Evolutionary conservation across 139 green algal genomes (phyloP).

Genomic region (Chlamydomonas sphaeroides): DNA sequence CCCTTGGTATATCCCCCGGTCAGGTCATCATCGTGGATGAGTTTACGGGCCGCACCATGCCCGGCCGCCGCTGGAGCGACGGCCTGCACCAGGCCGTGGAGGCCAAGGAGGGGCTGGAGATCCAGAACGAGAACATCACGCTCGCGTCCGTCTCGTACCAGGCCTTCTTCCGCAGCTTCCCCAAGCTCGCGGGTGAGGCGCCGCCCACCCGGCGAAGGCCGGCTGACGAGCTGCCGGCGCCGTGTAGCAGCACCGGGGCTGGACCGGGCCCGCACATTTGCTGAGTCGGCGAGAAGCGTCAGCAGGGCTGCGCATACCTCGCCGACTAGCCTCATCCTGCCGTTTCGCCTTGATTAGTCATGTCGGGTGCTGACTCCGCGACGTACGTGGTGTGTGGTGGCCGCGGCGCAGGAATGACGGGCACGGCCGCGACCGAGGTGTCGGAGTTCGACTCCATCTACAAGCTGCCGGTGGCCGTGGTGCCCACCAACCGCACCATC

Average conservation of each 20-base stretch:
- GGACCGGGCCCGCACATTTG: no score
- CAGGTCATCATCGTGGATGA: conserved; percentile 97
- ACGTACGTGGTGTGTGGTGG: no score
- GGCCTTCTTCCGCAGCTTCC: conserved; percentile 80
- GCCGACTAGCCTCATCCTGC: no score
- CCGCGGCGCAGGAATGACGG: conserved; percentile 90
- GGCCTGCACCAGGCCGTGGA: conserved; percentile 97
- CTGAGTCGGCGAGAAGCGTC: no score
- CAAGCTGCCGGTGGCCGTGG: conserved; percentile 88
- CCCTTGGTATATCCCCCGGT: no score
- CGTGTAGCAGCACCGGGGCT: background rate
- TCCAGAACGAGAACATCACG: conserved; percentile 96
- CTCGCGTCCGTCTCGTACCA: conserved; percentile 97
- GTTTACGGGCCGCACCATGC: conserved; percentile 97
- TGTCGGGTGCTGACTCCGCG: no score
- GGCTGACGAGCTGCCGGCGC: no score
- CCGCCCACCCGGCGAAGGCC: no score
- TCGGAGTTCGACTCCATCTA: conserved; percentile 97
- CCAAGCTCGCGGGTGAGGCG: conserved; percentile 70
- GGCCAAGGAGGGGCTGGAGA: conserved; percentile 96
- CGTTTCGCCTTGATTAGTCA: no score
- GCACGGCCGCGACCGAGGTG: conserved; percentile 95
- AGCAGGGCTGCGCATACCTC: no score
- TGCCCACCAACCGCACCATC: conserved; percentile 67
- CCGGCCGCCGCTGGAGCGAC: conserved; percentile 91